Evolutionary conservation across 148 eudicot genomes (phyloP), one percentile per base, ranked within the genome.

Genomic region (Rheum nobile): DNA sequence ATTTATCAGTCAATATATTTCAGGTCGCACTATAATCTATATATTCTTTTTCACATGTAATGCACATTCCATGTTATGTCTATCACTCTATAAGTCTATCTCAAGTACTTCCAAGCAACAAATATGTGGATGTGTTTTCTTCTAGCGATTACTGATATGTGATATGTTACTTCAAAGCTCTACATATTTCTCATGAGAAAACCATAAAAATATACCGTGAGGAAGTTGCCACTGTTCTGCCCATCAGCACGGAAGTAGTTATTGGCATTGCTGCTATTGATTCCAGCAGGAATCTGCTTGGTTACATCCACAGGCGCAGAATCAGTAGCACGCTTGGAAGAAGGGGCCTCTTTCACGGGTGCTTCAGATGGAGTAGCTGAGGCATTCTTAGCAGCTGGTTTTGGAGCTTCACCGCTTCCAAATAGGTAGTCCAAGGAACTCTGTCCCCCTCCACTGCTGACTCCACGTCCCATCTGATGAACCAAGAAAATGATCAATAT

Each of bases 371-470:
- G 74, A 68, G 80, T 71, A 74, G 80, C 77, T 39, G 72, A 59
- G 10, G 75, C 71, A 26, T 79, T 70, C 72, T 47, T 71, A 13
- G 54, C 71, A 50, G 72, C 73, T 48, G 84, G 72, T 47, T 35
- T 75, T 8, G 79, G 57, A 67, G 79, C 73, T 65, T 78, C 83
- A 29, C 83, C 77, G 48, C 83, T 81, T 24, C 85, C 85, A 73
- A 83, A 83, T 29, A 83, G 81, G 76, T 83, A 83, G 72, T 80
- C 88, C 43, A 88, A 72, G 52, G 92, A 88, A 76, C 92, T 88
- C 77, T 86, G 86, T 50, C 92, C 92, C 3, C 92, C 92, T 44
- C 92, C 92, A 29, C 80, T 76, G 82, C 92, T 88, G n/a, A 84
- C 88, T 73, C 92, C 92, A 80, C 92, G 89, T 72, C 86, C 84